These are phyloP conservation scores for Penicillium malachiteum DNA, from an alignment of 495 filamentous ascomycete species.

Conservation along the genomic window DNA sequence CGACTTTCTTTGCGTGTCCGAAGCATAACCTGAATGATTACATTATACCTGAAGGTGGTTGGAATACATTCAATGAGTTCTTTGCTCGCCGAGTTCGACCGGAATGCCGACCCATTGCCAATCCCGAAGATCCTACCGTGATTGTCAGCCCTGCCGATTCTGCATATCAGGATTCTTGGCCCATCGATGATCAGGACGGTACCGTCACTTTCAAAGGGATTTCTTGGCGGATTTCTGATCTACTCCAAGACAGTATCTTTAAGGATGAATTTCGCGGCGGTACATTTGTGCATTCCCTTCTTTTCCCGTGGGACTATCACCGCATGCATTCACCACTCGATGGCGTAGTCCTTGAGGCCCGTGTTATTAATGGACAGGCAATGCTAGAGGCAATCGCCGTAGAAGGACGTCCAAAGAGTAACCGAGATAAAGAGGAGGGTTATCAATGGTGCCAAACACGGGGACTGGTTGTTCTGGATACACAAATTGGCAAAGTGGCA, in stretches of 20 bases:
- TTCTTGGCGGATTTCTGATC: neutral
- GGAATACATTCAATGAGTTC: slow-evolving; percentile 10
- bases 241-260: neutral
- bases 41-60: slow-evolving; percentile 4
- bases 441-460: slow-evolving; percentile 40
- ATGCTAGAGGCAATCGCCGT: neutral
- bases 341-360: neutral
- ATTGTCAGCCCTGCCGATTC: neutral
- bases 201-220: neutral
- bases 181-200: neutral
- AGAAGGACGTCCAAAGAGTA: neutral
- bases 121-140: neutral
- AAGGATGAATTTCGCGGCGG: neutral
- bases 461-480: slow-evolving; percentile 34
- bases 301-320: neutral
- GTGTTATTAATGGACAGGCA: neutral
- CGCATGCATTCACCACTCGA: neutral
- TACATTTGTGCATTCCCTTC: neutral
- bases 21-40: neutral
- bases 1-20: no score
- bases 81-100: slow-evolving; percentile 1
- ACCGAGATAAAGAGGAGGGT: slow-evolving; percentile 12
- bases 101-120: neutral
- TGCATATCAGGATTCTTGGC: neutral
- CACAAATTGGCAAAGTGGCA: slow-evolving; percentile 28